These are phyloP conservation scores for Collariella sp. DNA, from an alignment of 495 filamentous ascomycete species.

Conservation along the genomic window DNA sequence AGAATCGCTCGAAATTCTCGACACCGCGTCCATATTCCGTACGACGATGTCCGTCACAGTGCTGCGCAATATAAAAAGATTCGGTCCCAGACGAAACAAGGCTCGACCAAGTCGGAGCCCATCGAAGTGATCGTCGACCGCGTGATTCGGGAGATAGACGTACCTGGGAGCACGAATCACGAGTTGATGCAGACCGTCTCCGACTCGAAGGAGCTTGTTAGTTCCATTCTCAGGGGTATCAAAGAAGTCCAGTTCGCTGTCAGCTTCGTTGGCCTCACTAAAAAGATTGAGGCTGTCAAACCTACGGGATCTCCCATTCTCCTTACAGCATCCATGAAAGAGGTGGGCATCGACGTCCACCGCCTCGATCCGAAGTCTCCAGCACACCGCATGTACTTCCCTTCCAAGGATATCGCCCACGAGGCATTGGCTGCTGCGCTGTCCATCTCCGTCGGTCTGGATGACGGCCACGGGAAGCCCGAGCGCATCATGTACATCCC, in stretches of 20 bases:
- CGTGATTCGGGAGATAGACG: conserved; percentile 69
- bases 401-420: conserved; percentile 83
- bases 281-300: conserved; percentile 57
- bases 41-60: conserved; percentile 71
- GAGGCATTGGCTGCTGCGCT: conserved; percentile 89
- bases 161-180: conserved; percentile 62
- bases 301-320: conserved; percentile 60
- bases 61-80: conserved; percentile 39
- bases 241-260: conserved; percentile 95
- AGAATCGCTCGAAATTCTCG: conserved; percentile 81
- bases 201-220: conserved; percentile 86
- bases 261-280: conserved; percentile 83
- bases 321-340: conserved; percentile 86
- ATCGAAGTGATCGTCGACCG: conserved; percentile 60
- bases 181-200: conserved; percentile 77
- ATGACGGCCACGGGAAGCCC: conserved; percentile 74
- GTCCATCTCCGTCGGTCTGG: conserved; percentile 82
- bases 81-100: conserved; percentile 20
- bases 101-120: conserved; percentile 27
- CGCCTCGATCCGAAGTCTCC: conserved; percentile 88
- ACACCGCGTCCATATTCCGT: conserved; percentile 82
- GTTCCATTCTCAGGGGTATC: conserved; percentile 82
- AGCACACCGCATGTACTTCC: conserved; percentile 98
- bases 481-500: conserved; percentile 89
- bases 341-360: conserved; percentile 87